These are phyloP conservation scores for Clohesyomyces aquaticus DNA, from an alignment of 495 filamentous ascomycete genomes.

Conservation along the genomic window DNA sequence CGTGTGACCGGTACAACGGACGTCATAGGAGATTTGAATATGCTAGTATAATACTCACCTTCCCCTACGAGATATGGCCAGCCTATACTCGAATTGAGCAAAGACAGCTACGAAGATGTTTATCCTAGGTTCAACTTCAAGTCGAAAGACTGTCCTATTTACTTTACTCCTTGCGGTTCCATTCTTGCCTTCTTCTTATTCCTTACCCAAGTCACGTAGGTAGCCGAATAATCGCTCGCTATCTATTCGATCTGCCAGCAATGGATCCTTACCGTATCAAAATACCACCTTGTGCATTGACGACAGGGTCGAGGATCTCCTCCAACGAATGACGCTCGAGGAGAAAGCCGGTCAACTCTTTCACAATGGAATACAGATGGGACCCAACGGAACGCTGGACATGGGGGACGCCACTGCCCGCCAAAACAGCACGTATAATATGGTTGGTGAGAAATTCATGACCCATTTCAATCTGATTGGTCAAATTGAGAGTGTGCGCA, in stretches of 20 bases:
- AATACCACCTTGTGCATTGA: constrained; percentile 23
- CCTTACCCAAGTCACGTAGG: neutral
- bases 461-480: constrained; percentile 38
- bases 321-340: constrained; percentile 21
- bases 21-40: too few species aligned
- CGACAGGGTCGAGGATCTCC: constrained; percentile 24
- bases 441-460: constrained; percentile 42
- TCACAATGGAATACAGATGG: constrained; percentile 27
- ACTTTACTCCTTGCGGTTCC: neutral
- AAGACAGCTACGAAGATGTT: neutral
- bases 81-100: neutral
- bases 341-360: constrained; percentile 28
- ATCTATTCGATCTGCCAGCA: neutral
- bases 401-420: neutral
- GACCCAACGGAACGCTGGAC: constrained; percentile 18
- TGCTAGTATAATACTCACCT: neutral
- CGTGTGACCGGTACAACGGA: neutral
- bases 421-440: constrained; percentile 24
- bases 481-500: constrained; percentile 46
- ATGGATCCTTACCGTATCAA: constrained; percentile 11
- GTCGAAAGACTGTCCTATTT: neutral
- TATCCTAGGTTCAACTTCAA: neutral
- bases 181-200: constrained; percentile 3
- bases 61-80: neutral
- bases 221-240: neutral